Base-by-base conservation (phyloP, 177 flowering plant genomes). In the Vitis hybrid region DNA sequence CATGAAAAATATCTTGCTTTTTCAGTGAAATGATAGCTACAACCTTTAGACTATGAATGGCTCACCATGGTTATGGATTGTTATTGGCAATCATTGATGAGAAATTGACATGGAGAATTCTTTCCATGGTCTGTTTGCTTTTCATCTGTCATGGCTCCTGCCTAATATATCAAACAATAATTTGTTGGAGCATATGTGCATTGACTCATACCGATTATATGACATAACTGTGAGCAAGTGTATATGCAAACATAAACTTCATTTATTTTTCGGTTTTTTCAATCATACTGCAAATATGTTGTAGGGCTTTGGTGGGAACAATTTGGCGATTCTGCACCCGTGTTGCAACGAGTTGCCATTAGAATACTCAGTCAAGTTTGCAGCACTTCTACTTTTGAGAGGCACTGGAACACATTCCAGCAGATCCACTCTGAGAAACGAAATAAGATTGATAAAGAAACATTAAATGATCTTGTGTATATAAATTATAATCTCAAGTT, bases 221-320 rank as follows among this genome's bases (percentile, higher is more conserved):
- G 48, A 6, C 48, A 60, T 51, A 48, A 62, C 17, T 10, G 49
- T 13, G 30, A 27, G 30, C 6, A 10, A 0, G 24, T 27, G 57
- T 54, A 12, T 9, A 3, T 11, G 56, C 12, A 15, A 9, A 21
- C 13, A 27, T 46, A 12, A 11, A 24, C 14, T 11, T 24, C 30
- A 11, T 61, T 8, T 14, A n/a, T 13, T 70, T 9, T 5, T 35
- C 3, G 56, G 1, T 8, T 19, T 67, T 65, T 4, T n/a, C 3
- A 11, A 58, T 60, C 65, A 68, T 15, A 17, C 27, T 61, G 51
- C 60, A 40, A 67, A 50, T 48, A 11, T 17, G 49, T 35, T 81
- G 69, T 70, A 94, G 97, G 94, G 56, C 82, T 84, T 24, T 94
- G 98, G 98, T 94, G 98, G 97, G 93, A 88, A 74, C 94, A 88